Conservation (phyloP, 2,329 filamentous ascomycete species). For the Aspergillus sergii region DNA sequence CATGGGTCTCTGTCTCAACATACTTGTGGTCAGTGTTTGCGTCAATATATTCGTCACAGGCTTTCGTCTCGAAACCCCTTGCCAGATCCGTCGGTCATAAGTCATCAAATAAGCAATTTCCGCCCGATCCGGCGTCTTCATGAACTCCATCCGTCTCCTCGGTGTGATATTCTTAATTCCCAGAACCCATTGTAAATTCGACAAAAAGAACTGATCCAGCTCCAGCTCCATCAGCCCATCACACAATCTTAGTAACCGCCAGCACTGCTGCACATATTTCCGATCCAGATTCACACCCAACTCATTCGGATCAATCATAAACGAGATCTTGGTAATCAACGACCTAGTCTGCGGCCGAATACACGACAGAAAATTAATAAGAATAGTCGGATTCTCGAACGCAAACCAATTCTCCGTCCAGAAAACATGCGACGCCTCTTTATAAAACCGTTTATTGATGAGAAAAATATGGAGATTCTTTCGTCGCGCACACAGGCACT, state of each 20-base stretch:
- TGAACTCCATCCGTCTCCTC: background rate
- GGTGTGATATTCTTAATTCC: background rate
- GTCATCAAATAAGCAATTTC: background rate
- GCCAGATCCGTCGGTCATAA: background rate
- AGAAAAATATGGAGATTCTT: background rate
- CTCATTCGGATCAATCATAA: constrained; percentile 7
- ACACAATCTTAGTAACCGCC: background rate
- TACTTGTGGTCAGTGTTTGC: background rate
- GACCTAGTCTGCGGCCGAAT: constrained; percentile 22
- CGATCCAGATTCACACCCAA: background rate
- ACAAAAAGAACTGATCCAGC: background rate
- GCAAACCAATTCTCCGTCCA: constrained; percentile 20
- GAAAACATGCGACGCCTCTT: constrained; percentile 16
- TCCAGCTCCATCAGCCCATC: background rate
- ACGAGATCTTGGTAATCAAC: constrained; percentile 15
- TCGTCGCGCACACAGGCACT: background rate
- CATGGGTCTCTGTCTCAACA: background rate
- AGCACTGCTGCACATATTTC: background rate
- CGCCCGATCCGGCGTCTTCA: background rate
- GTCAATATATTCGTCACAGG: background rate
- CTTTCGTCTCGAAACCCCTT: background rate
- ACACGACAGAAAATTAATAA: constrained; percentile 12
- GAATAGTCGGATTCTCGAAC: constrained; percentile 15
- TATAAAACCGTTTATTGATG: background rate
- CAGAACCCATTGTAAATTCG: background rate